Percentiles rank a stretch among this genome's conserved stretches.
Evolutionary conservation across 78 protist species (phyloP).

Genomic region (Dictyostelium brefeldianum): DNA sequence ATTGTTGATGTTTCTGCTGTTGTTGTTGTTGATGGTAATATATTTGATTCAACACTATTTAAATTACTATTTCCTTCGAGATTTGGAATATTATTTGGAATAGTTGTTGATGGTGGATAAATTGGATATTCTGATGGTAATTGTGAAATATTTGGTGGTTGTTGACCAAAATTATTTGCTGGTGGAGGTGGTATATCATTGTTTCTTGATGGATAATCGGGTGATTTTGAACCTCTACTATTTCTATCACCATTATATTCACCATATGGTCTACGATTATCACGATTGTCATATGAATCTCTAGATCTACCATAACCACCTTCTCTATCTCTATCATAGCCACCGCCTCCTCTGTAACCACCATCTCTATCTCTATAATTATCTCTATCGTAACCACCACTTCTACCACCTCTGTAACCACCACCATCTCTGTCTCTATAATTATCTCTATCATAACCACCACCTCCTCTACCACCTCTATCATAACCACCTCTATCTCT

Average conservation of each 20-base stretch:
- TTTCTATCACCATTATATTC: neutral
- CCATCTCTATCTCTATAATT: conserved; percentile 26
- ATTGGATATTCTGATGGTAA: neutral
- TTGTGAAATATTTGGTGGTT: neutral
- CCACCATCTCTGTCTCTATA: conserved; percentile 36
- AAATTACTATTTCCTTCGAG: no score
- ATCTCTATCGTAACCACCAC: conserved; percentile 21
- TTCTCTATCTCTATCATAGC: conserved; percentile 20
- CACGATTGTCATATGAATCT: neutral
- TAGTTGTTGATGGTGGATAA: neutral
- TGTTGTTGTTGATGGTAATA: neutral
- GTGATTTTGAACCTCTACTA: conserved; percentile 16
- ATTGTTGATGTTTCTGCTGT: neutral
- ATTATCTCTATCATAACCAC: conserved; percentile 28
- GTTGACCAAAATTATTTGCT: no score
- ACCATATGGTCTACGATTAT: neutral
- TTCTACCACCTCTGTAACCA: neutral
- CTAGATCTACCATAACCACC: neutral
- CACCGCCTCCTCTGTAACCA: conserved; percentile 1
- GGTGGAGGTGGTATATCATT: conserved; percentile 14
- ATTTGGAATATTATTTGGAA: neutral
- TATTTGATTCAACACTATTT: no score
- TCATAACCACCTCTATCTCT: conserved; percentile 8
- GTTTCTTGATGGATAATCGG: neutral
- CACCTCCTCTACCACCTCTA: conserved; percentile 54